A percentile compares a stretch with the other conserved stretches of the same genome.
These are phyloP conservation scores for Arthrobotrys musiformis DNA, from an alignment of 2,329 filamentous ascomycete genomes.

Conservation along the genomic window DNA sequence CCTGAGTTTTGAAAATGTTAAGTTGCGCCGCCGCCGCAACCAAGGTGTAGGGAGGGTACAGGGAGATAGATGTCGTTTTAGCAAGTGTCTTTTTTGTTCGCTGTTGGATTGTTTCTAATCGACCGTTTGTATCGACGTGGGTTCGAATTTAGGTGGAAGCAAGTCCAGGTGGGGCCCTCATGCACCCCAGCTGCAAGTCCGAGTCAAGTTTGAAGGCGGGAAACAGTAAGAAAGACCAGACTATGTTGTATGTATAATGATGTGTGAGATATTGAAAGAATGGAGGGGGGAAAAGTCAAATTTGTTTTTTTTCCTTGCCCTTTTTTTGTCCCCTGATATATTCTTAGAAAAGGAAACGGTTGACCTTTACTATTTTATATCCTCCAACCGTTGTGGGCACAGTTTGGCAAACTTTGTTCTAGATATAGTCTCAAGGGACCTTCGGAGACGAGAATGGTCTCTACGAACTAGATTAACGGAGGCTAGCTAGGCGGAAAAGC, in stretches of 20 bases:
- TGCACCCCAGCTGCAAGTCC: constrained; percentile 41
- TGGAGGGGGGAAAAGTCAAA: background rate
- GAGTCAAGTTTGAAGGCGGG: constrained; percentile 35
- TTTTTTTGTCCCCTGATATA: constrained; percentile 17
- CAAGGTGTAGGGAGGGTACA: constrained; percentile 6
- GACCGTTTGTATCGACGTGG: constrained; percentile 12
- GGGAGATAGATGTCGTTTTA: constrained; percentile 25
- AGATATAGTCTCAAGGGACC: constrained; percentile 13
- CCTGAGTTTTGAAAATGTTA: constrained; percentile 34
- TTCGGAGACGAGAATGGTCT: constrained; percentile 29
- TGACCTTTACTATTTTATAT: constrained; percentile 34
- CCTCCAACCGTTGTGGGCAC: constrained; percentile 16
- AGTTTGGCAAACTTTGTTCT: constrained; percentile 6
- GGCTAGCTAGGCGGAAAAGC: constrained; percentile 22
- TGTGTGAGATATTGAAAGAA: background rate
- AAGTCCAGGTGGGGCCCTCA: constrained; percentile 21
- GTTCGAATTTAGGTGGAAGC: background rate
- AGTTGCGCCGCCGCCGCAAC: constrained; percentile 31
- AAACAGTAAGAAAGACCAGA: constrained; percentile 22
- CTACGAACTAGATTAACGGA: background rate
- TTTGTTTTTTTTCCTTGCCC: constrained; percentile 27
- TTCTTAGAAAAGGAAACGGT: constrained; percentile 19
- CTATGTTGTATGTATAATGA: constrained; percentile 18
- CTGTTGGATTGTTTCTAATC: constrained; percentile 49
- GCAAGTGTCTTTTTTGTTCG: constrained; percentile 21